phyloP scores from a whole-genome alignment of 371 early-diverging fungal genomes.

The Actinomortierella wolfii region DNA sequence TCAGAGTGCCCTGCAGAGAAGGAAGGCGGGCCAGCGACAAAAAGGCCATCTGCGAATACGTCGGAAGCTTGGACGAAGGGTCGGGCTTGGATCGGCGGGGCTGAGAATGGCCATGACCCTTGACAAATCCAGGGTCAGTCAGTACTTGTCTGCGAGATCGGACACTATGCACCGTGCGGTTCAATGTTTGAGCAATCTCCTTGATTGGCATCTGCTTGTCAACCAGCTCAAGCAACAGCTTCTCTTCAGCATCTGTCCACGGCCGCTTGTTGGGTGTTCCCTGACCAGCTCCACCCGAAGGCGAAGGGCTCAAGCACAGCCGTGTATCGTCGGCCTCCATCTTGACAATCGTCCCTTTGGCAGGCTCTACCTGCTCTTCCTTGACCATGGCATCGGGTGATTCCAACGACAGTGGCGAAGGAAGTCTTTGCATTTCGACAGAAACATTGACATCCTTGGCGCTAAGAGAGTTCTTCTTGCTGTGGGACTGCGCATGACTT shows the following conservation, averaged over 20 bases:
- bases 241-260: conserved; percentile 38
- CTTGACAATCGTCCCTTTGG: too few relatives aligned
- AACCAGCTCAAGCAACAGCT: conserved; percentile 27
- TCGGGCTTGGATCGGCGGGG: conserved; percentile 44
- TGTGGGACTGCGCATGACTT: too few relatives aligned
- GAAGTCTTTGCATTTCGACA: too few relatives aligned
- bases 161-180: conserved; percentile 42
- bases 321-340: too few relatives aligned
- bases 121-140: conserved; percentile 44
- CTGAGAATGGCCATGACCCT: conserved; percentile 43
- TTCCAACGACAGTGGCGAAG: too few relatives aligned
- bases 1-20: conserved; percentile 32
- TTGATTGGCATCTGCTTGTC: conserved; percentile 27
- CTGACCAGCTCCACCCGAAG: too few relatives aligned
- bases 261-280: conserved; percentile 20
- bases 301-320: too few relatives aligned
- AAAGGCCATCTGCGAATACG: conserved; percentile 46
- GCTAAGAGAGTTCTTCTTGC: too few relatives aligned
- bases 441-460: too few relatives aligned
- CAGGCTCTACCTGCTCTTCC: too few relatives aligned
- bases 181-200: conserved; percentile 34
- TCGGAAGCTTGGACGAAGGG: conserved; percentile 38
- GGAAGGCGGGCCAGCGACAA: conserved; percentile 36
- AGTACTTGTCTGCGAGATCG: conserved; percentile 41
- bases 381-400: too few relatives aligned